phyloP scores from a whole-genome alignment of 169 alveolate genomes.

The Miamiensis avidus region DNA sequence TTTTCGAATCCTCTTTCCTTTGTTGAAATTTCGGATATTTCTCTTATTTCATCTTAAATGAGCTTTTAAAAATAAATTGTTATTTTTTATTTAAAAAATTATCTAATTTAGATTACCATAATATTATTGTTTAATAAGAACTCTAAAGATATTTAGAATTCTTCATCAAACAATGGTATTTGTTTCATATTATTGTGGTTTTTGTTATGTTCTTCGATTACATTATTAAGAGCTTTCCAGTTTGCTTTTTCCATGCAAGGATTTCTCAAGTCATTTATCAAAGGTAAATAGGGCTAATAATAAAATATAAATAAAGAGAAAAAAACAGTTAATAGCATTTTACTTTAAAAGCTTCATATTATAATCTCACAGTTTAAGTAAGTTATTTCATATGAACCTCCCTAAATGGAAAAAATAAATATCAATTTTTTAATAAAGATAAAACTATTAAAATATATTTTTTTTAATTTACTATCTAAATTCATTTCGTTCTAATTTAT shows the following conservation, averaged over 20 bases:
- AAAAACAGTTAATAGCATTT: too few relatives aligned
- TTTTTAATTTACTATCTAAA: not conserved
- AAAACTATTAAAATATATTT: slow-evolving; percentile 61
- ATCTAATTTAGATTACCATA: slow-evolving; percentile 25
- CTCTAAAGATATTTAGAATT: slow-evolving; percentile 65
- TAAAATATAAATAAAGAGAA: too few relatives aligned
- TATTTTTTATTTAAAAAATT: too few relatives aligned
- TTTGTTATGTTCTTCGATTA: slow-evolving; percentile 5
- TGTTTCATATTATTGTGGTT: slow-evolving; percentile 45
- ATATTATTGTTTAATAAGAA: slow-evolving; percentile 64
- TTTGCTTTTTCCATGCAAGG: slow-evolving; percentile 77
- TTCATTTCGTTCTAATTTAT: slow-evolving; percentile 57
- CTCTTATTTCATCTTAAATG: slow-evolving; percentile 71
- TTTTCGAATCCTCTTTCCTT: slow-evolving; percentile 75
- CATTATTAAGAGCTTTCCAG: slow-evolving; percentile 35
- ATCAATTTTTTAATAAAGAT: slow-evolving; percentile 4
- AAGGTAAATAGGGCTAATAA: slow-evolving; percentile 66
- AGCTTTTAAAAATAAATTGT: not conserved
- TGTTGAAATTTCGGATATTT: slow-evolving; percentile 72
- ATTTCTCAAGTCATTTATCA: slow-evolving; percentile 75
- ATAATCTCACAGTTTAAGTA: slow-evolving; percentile 55
- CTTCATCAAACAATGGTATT: slow-evolving; percentile 58
- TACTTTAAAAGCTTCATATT: slow-evolving; percentile 68
- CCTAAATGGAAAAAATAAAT: not conserved
- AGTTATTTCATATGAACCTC: slow-evolving; percentile 57